Conservation (phyloP, 2,329 filamentous ascomycete genomes). For the Ophiobolus disseminans region DNA sequence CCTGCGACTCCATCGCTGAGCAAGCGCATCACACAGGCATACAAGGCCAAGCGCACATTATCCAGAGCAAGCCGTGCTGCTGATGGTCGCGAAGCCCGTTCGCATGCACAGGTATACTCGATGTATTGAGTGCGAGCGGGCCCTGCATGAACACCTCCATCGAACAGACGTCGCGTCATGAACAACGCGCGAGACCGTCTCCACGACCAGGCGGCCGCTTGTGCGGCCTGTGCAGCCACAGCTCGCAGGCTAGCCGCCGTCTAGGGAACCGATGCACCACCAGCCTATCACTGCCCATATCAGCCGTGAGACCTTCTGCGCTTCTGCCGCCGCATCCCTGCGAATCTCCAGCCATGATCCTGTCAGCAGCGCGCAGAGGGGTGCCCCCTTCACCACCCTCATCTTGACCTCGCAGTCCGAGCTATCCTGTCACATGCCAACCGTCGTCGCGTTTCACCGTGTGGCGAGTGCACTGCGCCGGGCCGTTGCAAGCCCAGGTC, state of each 20-base stretch:
- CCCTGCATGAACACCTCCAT: slow-evolving; percentile 16
- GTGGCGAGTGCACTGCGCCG: slow-evolving; percentile 35
- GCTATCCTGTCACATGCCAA: slow-evolving; percentile 43
- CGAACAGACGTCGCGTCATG: slow-evolving; percentile 2
- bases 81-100: slow-evolving; percentile 1
- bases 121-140: slow-evolving; percentile 4
- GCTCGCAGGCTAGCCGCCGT: slow-evolving; percentile 30
- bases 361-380: slow-evolving; percentile 5
- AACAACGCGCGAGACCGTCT: slow-evolving; percentile 10
- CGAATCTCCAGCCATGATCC: slow-evolving; percentile 20
- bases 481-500: slow-evolving; percentile 39
- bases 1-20: slow-evolving; percentile 5
- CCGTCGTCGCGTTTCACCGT: slow-evolving; percentile 28
- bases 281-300: slow-evolving; percentile 35
- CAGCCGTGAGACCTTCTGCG: slow-evolving; percentile 24
- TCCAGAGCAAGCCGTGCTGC: slow-evolving; percentile 7
- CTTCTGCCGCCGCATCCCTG: slow-evolving; percentile 35
- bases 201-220: slow-evolving; percentile 23
- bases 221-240: slow-evolving; percentile 39
- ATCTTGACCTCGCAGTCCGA: too few species aligned
- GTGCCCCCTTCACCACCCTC: background rate
- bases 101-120: background rate
- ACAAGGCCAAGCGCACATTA: slow-evolving; percentile 16
- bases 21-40: slow-evolving; percentile 12
- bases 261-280: slow-evolving; percentile 22